Percentiles rank a stretch among this genome's conserved stretches.
Evolutionary conservation across 805 yeast species (phyloP).

Genomic region (Candida piceae): DNA sequence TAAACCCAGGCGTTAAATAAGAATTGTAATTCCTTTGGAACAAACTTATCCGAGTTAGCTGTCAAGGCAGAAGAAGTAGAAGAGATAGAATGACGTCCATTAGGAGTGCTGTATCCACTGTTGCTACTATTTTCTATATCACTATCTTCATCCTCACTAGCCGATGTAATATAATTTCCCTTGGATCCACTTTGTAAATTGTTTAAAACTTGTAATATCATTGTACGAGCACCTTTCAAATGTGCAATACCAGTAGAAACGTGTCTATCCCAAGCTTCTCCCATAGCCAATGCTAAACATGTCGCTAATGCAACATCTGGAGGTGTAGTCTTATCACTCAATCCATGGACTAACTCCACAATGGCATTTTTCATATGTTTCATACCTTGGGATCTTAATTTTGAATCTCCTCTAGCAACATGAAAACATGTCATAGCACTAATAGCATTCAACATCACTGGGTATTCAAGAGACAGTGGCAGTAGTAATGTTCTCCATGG

Average conservation of each 20-base stretch:
- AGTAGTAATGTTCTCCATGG: slow-evolving; percentile 60
- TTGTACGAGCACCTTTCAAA: slow-evolving; percentile 58
- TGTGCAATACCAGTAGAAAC: slow-evolving; percentile 66
- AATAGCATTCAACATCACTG: slow-evolving; percentile 56
- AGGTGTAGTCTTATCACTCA: slow-evolving; percentile 41
- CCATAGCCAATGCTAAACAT: slow-evolving; percentile 56
- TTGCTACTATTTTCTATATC: neutral
- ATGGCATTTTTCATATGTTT: slow-evolving; percentile 57
- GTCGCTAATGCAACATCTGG: slow-evolving; percentile 65
- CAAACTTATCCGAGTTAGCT: slow-evolving; percentile 5
- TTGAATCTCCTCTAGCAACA: slow-evolving; percentile 40
- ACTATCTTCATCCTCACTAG: slow-evolving; percentile 1
- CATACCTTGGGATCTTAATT: slow-evolving; percentile 45
- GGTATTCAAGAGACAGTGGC: slow-evolving; percentile 51
- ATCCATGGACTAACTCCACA: slow-evolving; percentile 52
- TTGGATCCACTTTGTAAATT: slow-evolving; percentile 14
- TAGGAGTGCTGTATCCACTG: slow-evolving; percentile 1
- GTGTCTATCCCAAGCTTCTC: slow-evolving; percentile 67
- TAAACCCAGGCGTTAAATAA: slow-evolving; percentile 64
- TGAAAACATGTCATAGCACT: slow-evolving; percentile 68
- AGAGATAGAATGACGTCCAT: slow-evolving; percentile 4
- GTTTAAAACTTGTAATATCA: slow-evolving; percentile 45
- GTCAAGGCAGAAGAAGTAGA: slow-evolving; percentile 5
- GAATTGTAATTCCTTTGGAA: slow-evolving; percentile 44
- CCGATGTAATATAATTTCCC: slow-evolving; percentile 7